Base-by-base conservation (phyloP, 2,329 filamentous ascomycete species). In the Venturia nashicola region DNA sequence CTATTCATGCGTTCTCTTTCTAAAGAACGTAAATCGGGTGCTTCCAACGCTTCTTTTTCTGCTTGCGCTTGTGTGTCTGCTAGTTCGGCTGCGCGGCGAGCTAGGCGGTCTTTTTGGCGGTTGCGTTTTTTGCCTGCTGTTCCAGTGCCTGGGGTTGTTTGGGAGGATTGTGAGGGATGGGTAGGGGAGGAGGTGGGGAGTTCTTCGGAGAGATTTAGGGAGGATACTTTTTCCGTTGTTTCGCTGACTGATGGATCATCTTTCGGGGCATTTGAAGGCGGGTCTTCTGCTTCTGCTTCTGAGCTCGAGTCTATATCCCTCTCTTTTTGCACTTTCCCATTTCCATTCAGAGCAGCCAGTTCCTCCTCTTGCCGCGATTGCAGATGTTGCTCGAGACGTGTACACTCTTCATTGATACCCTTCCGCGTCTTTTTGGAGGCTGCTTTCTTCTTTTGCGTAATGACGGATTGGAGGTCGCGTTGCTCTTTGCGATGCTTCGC, bases 401-500 rank as follows among this genome's bases (percentile, higher is more conserved):
- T 83, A 71, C 84, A 86, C 70, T 87, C 84, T 68, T 86, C 84
- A 67, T 85, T 86, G 48, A 82, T 76, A 43, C 76, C 76, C 68
- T 81, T 86, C 61, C 84, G 80, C 9, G 84, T 86, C 75, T 86
- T 87, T 77, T 97, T 99, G 59, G 88, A 95, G 18, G 94, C 92
- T 69, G 89, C 88, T 80, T 97, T 97, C 81, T 97, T 99, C 82
- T 97, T 97, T 77, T 88, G 91, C 5, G 90, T 97, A 71, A 95
- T 86, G 65, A 88, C 86, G 61, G 85, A 83, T 74, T 96, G 90
- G 34, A 99, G 82, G 66, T 97, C 93, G 69, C 86, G 87, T 74
- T 89, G 86, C 77, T 99, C 93, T 75, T 90, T 94, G 70, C 90
- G 86, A 74, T 99, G 94, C 59, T 87, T 88, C 44, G 86, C 79